Base-by-base conservation (phyloP, 1,139 yeast species). In the Pichia norvegensis region DNA sequence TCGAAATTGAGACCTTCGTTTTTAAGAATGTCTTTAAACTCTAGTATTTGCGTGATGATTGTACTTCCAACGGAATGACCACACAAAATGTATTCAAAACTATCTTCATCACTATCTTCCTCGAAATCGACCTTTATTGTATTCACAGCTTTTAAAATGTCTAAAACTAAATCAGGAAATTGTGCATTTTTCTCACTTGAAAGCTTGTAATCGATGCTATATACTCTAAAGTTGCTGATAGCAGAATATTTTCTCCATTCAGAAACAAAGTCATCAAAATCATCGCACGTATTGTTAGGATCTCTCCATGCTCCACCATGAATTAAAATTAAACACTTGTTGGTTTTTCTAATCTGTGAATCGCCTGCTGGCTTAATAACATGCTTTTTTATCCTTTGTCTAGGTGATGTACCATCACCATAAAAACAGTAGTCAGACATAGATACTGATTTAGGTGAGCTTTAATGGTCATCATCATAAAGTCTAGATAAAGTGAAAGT, bases 301-400 rank as follows among this genome's bases (percentile, higher is more conserved):
- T 85, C 95, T 53, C 85, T 67, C 95, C 95, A 87, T 0, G 92
- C 95, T 0, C 96, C 96, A 0, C 95, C 95, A 61, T 87, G 95
- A 35, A 87, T 73, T 53, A 78, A 79, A 1, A 86, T 41, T 10
- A 41, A 13, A 35, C 37, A 35, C 13, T 35, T 35, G 20, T 20
- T 35, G 16, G 4, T 8, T 11, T 13, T 14, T 13, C 11, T 10
- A 10, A 14, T 14, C 17, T 35, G 9, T 35, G 37, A 9, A 19
- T 35, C 20, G 6, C 16, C 7, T 7, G 20, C 10, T 7, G 20
- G 35, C 16, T n/a, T 7, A 31, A 35, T 35, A 20, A 35, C 23
- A 19, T 19, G n/a, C 23, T 35, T 35, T 19, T 35, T 35, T 10
- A 35, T 20, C 9, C 17, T 14, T 35, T 35, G 37, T 6, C 37